phyloP scores from a whole-genome alignment of 371 early-diverging fungal genomes.

The Haplosporangium sp. region DNA sequence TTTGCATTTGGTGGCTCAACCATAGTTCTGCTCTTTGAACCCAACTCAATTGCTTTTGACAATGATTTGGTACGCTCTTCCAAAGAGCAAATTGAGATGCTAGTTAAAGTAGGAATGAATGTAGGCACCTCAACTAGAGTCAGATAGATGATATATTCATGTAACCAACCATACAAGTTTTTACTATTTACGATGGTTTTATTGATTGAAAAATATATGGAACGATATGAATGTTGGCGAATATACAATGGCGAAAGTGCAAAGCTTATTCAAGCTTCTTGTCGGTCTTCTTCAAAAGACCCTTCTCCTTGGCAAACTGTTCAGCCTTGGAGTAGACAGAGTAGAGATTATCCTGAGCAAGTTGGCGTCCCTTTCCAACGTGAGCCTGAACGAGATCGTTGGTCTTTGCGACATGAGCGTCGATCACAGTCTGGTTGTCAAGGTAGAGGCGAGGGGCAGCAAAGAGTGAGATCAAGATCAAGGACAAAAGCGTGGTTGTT shows the following conservation, averaged over 20 bases:
- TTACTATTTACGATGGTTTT: background rate
- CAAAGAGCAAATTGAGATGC: slow-evolving; percentile 66
- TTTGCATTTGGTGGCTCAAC: slow-evolving; percentile 88
- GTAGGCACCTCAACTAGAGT: slow-evolving; percentile 46
- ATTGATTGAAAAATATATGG: slow-evolving; percentile 1
- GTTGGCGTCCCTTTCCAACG: slow-evolving; percentile 47
- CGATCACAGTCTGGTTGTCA: slow-evolving; percentile 64
- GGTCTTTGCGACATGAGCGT: slow-evolving; percentile 62
- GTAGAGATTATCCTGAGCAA: slow-evolving; percentile 39
- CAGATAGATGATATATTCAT: no score
- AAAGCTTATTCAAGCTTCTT: slow-evolving; percentile 37
- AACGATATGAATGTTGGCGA: background rate
- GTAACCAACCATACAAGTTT: background rate
- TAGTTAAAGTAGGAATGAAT: slow-evolving; percentile 60
- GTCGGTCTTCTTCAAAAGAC: slow-evolving; percentile 49
- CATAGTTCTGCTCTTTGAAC: slow-evolving; percentile 78
- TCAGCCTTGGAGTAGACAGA: slow-evolving; percentile 45
- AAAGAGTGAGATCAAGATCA: slow-evolving; percentile 63
- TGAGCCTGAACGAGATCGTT: slow-evolving; percentile 37
- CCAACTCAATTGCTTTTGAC: slow-evolving; percentile 71
- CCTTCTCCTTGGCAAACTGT: slow-evolving; percentile 46
- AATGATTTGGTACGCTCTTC: slow-evolving; percentile 70
- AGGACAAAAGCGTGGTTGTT: slow-evolving; percentile 64
- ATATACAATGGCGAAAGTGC: no score
- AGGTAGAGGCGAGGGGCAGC: slow-evolving; percentile 65